Evolutionary conservation across 192 early-diverging fungal genomes (phyloP), one percentile per base, ranked within the genome.

Genomic region (Chytriomyces sp.): DNA sequence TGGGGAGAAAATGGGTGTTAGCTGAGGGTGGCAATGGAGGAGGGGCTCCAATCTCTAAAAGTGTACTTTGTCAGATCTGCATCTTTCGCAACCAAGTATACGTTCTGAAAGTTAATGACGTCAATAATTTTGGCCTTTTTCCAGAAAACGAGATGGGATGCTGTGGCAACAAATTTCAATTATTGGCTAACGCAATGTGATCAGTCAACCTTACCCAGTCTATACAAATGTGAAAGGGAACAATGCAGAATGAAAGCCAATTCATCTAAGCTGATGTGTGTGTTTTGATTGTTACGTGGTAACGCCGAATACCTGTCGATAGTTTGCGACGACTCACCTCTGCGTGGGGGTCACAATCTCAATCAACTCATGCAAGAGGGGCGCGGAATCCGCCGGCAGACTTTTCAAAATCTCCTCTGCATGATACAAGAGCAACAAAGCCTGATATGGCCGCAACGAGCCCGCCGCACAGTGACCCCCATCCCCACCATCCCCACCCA

Each of bases 81-180:
- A 40, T 85, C 74, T 22, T 86, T 88, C 1, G 91, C 85, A 1
- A 93, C 84, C 2, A 93, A 89, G 76, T 98, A 98, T 3, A 91
- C 86, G 68, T 93, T 92, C 30, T 85, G 75, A 28, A 85, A 79
- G 66, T 82, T 84, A 49, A 97, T 90, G 5, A 90, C 88, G 78
- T 95, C 87, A 52, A 98, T 92, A 34, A 98, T 81, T 73, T 93
- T 93, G 10, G 94, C 95, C 66, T 94, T 92, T 61, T 86, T 79
- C 96, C 96, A 98, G 75, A 92, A 95, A 32, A 96, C 91, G 34
- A 98, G 78, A 77, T 98, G 96, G 0, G 94, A 90, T 4, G 91
- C 94, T 26, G 28, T 56, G 22, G 22, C 2, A 14, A 22, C 44
- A 22, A n/a, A n/a, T 2, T 1, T 49, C 44, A 49, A 22, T 49